Percentiles rank a stretch among this genome's conserved stretches.
Conservation (phyloP, 1,284 basidiomycete genomes). For the Puccinia hordei region DNA sequence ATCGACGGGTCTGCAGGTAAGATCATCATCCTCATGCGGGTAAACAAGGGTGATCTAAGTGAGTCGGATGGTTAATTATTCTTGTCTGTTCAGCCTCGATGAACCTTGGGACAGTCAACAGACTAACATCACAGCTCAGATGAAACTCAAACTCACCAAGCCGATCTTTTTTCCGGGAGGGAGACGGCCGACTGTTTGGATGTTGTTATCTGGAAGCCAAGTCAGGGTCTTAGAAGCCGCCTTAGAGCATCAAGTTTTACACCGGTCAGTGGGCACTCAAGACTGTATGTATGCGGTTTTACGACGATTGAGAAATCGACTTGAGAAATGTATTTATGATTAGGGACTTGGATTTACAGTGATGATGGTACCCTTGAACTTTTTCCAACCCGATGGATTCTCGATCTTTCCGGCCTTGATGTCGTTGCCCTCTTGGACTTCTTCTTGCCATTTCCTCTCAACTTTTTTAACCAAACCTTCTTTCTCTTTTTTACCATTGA, state of each 20-base stretch:
- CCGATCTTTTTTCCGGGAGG: conserved; percentile 48
- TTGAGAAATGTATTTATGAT: too few species aligned
- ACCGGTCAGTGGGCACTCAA: too few species aligned
- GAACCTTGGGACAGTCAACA: not conserved
- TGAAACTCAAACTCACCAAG: conserved; percentile 16
- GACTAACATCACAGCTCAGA: not conserved
- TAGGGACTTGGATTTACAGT: conserved; percentile 26
- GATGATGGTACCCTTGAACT: conserved; percentile 35
- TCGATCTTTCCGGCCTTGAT: conserved; percentile 42
- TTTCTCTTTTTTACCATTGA: conserved; percentile 37
- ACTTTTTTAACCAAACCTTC: conserved; percentile 46
- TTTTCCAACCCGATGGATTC: conserved; percentile 41
- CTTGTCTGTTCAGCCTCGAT: not conserved
- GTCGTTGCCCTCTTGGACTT: conserved; percentile 34
- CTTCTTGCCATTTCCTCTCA: conserved; percentile 44
- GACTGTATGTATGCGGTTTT: not conserved
- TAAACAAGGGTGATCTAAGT: conserved; percentile 39
- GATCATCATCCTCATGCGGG: conserved; percentile 41
- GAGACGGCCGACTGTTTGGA: conserved; percentile 38
- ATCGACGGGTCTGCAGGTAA: not conserved
- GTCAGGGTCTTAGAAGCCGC: conserved; percentile 22
- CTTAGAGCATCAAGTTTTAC: conserved; percentile 5
- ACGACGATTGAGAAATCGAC: not conserved
- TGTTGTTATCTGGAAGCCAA: conserved; percentile 44
- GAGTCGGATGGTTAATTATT: not conserved